Percentiles rank a stretch among this genome's conserved stretches.
Conservation (phyloP, 2,329 filamentous ascomycete genomes). For the Fusarium sp. region DNA sequence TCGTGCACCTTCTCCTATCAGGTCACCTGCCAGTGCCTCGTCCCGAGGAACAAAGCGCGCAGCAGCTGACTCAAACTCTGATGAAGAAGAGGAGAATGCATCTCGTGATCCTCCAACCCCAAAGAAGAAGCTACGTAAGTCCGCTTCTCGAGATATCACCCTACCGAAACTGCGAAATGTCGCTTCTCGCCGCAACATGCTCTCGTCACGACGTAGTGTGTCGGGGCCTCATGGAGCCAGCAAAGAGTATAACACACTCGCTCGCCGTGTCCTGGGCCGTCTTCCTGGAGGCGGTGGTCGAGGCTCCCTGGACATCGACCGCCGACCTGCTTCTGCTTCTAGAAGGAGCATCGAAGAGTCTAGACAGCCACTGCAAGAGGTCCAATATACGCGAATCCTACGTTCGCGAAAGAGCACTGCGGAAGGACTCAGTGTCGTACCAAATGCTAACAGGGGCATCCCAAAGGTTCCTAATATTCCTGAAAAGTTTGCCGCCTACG, state of each 20-base stretch:
- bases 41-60: conserved; percentile 63
- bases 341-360: conserved; percentile 32
- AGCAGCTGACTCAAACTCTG: conserved; percentile 48
- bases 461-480: conserved; percentile 57
- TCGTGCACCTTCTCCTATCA: conserved; percentile 36
- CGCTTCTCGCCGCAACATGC: conserved; percentile 38
- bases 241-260: conserved; percentile 39
- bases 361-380: conserved; percentile 29
- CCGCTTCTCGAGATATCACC: conserved; percentile 55
- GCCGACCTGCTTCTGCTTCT: conserved; percentile 16
- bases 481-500: conserved; percentile 50
- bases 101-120: conserved; percentile 40
- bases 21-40: conserved; percentile 48
- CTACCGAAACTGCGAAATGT: conserved; percentile 46
- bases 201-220: conserved; percentile 42
- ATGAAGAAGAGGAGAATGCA: conserved; percentile 45
- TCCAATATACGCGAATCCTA: conserved; percentile 38
- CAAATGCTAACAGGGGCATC: conserved; percentile 58
- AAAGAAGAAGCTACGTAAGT: conserved; percentile 64
- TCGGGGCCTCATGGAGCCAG: conserved; percentile 35
- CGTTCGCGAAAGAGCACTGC: conserved; percentile 37
- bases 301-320: conserved; percentile 30
- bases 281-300: conserved; percentile 34
- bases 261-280: conserved; percentile 40
- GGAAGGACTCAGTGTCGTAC: conserved; percentile 52